Base-by-base conservation (phyloP, 495 filamentous ascomycete genomes). In the Daldinia concentrica region DNA sequence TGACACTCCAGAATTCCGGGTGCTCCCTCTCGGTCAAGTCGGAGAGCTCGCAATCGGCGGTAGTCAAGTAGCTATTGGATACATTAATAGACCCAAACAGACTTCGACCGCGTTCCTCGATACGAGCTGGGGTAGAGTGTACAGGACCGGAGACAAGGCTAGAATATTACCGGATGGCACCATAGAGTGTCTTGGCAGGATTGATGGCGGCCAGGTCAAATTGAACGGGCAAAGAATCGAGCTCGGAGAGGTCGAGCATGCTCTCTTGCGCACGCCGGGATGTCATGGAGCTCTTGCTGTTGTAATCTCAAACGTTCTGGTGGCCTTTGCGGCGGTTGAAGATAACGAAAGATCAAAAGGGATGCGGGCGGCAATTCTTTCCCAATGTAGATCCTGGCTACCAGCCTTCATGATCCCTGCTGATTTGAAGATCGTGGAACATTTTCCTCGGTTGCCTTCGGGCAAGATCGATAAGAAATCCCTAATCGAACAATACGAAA, bases 21-120 rank as follows among this genome's bases (percentile, higher is more conserved):
- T 91, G 14, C 81, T 94, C 1, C 89, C 90, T 7, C 57, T 83
- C 0, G 93, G 93, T 0, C 84, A 90, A 51, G 76, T 88, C 6
- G 95, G 95, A 14, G 95, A 98, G 76, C 85, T 98, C 17, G 92
- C 89, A 24, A 80, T 98, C 19, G 95, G 92, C 6, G 95, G 95
- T 0, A 77, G 84, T 27, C 90, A 97, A 69, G 84, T 97, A 17
- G 93, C 94, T 1, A 83, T 87, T 55, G 92, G 88, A 50, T 98
- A 98, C 71, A 82, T 98, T 32, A 95, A 96, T 71, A 86, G 92
- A 7, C 88, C 88, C 0, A 91, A 96, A 52, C 86, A 91, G n/a
- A 97, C 91, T 0, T 82, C 85, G 14, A 82, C 85, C 50, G 88
- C 90, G 0, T 97, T 97, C 76, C 77, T 84, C 19, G 69, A 86